A percentile compares a stretch with the other conserved stretches of the same genome.
Evolutionary conservation across 192 early-diverging fungal genomes (phyloP).

Genomic region (Jimgerdemannia lactiflua): DNA sequence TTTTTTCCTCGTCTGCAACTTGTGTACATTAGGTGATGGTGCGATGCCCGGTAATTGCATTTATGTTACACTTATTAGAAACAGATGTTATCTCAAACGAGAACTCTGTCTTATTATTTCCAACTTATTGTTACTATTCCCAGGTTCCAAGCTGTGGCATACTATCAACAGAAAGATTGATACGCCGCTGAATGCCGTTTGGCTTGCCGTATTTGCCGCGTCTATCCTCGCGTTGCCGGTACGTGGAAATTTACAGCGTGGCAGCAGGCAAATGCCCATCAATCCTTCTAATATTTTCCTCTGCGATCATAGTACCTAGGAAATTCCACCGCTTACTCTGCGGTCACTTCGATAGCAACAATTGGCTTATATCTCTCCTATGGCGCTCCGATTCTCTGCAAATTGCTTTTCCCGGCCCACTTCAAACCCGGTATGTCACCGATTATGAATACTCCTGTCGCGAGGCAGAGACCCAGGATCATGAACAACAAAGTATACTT

Average conservation of each 20-base stretch:
- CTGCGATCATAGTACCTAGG: constrained; percentile 17
- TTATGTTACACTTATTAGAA: constrained; percentile 1
- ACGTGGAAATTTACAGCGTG: not conserved
- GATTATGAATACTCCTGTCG: constrained; percentile 13
- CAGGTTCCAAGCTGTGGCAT: constrained; percentile 32
- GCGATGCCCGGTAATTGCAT: constrained; percentile 34
- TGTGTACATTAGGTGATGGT: constrained; percentile 24
- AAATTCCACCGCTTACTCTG: constrained; percentile 40
- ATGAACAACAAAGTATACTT: constrained; percentile 8
- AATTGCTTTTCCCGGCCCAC: constrained; percentile 19
- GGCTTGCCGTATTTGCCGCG: constrained; percentile 40
- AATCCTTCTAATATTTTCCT: not conserved
- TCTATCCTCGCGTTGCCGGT: constrained; percentile 31
- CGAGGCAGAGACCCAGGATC: constrained; percentile 20
- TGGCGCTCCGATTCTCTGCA: constrained; percentile 26
- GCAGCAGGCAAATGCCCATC: too few species aligned
- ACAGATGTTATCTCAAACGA: too few species aligned
- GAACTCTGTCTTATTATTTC: too few species aligned
- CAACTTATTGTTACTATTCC: too few species aligned
- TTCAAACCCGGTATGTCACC: not conserved
- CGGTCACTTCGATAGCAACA: constrained; percentile 49
- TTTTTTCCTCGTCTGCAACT: too few species aligned
- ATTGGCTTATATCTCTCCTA: constrained; percentile 53
- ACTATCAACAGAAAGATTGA: constrained; percentile 32
- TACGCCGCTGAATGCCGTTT: constrained; percentile 43